phyloP scores from a whole-genome alignment of 169 alveolate species.

The Plasmodium cynomolgi region DNA sequence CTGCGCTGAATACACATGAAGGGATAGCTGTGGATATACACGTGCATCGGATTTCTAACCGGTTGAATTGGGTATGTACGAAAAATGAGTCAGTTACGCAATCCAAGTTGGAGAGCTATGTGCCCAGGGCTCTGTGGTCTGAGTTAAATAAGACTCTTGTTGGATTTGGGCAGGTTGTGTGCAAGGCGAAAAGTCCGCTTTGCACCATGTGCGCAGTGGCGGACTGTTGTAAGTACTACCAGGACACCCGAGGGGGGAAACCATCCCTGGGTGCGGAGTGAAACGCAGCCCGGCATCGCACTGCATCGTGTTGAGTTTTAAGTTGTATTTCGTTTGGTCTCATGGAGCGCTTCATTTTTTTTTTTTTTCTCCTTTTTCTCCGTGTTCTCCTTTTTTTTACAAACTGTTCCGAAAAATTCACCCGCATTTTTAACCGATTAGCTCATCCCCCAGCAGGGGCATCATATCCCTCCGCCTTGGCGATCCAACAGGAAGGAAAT shows the following conservation, averaged over 20 bases:
- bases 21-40: conserved; percentile 96
- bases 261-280: not conserved
- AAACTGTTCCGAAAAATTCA: conserved; percentile 21
- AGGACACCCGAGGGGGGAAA: not conserved
- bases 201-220: conserved; percentile 52
- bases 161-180: conserved; percentile 97
- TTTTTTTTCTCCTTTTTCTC: no score
- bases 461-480: not conserved
- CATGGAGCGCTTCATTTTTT: not conserved
- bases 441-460: not conserved
- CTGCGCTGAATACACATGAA: conserved; percentile 85
- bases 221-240: conserved; percentile 43
- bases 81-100: conserved; percentile 94
- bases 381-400: conserved; percentile 29
- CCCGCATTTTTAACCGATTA: not conserved
- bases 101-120: conserved; percentile 88
- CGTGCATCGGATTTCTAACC: conserved; percentile 93
- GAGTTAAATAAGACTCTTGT: conserved; percentile 93
- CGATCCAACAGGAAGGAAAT: no score
- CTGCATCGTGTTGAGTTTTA: not conserved
- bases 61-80: conserved; percentile 90
- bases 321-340: not conserved
- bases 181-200: conserved; percentile 86
- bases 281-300: not conserved
- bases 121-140: conserved; percentile 92